Conservation (phyloP, 345 rosid genomes). For the Zanthoxylum bungeanum region DNA sequence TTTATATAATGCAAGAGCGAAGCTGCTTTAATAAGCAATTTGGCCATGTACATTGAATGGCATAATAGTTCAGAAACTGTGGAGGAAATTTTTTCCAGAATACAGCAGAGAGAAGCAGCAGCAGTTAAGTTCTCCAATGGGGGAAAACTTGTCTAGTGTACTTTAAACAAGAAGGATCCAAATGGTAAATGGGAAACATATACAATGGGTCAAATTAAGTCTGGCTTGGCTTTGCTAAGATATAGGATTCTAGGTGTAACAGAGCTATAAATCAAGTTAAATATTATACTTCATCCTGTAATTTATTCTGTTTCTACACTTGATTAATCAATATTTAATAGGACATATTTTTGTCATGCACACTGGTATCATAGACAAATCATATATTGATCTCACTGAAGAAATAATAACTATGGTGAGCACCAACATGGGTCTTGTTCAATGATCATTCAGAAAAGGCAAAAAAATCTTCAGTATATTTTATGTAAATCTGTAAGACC, state of each 20-base stretch:
- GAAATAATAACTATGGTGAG: neutral
- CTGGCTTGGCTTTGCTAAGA: too few species aligned
- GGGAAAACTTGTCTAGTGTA: neutral
- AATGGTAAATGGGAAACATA: neutral
- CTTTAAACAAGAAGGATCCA: slow-evolving; percentile 3
- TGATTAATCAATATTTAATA: neutral
- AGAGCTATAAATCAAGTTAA: neutral
- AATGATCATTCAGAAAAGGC: neutral
- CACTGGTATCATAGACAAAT: neutral
- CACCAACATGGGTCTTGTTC: slow-evolving; percentile 1
- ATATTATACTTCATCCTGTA: neutral
- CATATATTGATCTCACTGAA: neutral
- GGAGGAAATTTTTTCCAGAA: slow-evolving; percentile 73
- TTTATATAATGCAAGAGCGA: too few species aligned
- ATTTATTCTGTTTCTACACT: neutral
- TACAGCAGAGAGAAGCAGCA: slow-evolving; percentile 84
- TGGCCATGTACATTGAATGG: too few species aligned
- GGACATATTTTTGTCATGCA: too few species aligned
- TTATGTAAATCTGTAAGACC: neutral
- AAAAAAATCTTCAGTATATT: neutral
- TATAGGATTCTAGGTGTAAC: neutral
- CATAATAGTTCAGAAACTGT: slow-evolving; percentile 68
- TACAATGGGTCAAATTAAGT: neutral
- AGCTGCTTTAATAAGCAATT: too few species aligned
- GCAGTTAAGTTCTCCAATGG: slow-evolving; percentile 42